A percentile compares a stretch with the other conserved stretches of the same genome.
These are phyloP conservation scores for Aureobasidium vineae DNA, from an alignment of 2,329 filamentous ascomycete species.

Conservation along the genomic window DNA sequence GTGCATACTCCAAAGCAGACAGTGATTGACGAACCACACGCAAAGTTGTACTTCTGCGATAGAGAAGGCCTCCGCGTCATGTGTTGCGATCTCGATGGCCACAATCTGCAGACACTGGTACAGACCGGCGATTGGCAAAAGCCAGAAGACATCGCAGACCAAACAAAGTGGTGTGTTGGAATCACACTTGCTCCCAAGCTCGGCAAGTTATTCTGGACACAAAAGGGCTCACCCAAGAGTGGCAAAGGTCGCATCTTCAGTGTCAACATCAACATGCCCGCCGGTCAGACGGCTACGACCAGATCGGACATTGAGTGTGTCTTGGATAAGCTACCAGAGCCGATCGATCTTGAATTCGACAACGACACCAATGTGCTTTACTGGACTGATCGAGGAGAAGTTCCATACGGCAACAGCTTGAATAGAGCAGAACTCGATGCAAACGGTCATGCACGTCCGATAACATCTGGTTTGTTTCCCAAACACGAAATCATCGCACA, in stretches of 20 bases:
- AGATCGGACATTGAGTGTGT: conserved; percentile 48
- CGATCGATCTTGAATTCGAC: conserved; percentile 59
- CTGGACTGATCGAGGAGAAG: conserved; percentile 62
- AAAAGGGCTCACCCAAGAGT: conserved; percentile 55
- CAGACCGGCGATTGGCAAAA: conserved; percentile 44
- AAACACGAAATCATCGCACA: conserved; percentile 32
- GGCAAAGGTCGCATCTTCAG: conserved; percentile 54
- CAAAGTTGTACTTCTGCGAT: conserved; percentile 46
- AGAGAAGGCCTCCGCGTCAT: conserved; percentile 44
- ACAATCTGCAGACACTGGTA: conserved; percentile 41
- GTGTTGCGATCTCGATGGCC: conserved; percentile 41
- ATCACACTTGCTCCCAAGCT: conserved; percentile 48
- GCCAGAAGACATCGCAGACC: conserved; percentile 18
- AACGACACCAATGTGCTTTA: conserved; percentile 49
- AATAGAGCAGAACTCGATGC: conserved; percentile 40
- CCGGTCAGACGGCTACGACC: conserved; percentile 37
- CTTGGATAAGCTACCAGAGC: conserved; percentile 52
- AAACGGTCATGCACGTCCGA: neutral
- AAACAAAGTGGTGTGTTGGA: conserved; percentile 57
- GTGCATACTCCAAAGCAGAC: conserved; percentile 53
- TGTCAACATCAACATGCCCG: conserved; percentile 47
- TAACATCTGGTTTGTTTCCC: conserved; percentile 33
- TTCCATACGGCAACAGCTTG: conserved; percentile 54
- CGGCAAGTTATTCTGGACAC: conserved; percentile 58
- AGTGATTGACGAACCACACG: conserved; percentile 32